Conservation (phyloP, 2,329 filamentous ascomycete genomes). For the Penicillium decumbens region DNA sequence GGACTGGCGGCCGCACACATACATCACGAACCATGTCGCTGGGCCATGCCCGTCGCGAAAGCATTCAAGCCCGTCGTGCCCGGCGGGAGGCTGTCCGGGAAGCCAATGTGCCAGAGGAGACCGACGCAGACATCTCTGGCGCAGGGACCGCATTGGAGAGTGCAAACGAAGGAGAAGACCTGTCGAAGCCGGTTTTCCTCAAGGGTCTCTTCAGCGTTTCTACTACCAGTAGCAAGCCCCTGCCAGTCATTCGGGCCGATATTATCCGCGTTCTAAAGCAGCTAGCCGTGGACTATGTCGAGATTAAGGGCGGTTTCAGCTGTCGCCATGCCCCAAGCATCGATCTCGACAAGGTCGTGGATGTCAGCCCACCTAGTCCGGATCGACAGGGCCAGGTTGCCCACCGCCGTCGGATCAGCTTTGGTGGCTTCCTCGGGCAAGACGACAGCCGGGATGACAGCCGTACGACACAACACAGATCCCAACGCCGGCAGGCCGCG, state of each 20-base stretch:
- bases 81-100: slow-evolving; percentile 68
- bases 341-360: slow-evolving; percentile 69
- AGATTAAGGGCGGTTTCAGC: slow-evolving; percentile 90
- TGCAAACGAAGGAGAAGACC: slow-evolving; percentile 61
- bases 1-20: slow-evolving; percentile 54
- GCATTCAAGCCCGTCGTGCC: slow-evolving; percentile 79
- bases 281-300: slow-evolving; percentile 82
- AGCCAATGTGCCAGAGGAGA: slow-evolving; percentile 83
- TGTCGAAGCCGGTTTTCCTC: slow-evolving; percentile 82
- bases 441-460: slow-evolving; percentile 64
- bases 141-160: slow-evolving; percentile 50
- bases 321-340: slow-evolving; percentile 88
- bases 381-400: slow-evolving; percentile 45
- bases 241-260: slow-evolving; percentile 78
- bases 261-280: slow-evolving; percentile 85
- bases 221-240: slow-evolving; percentile 87
- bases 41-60: slow-evolving; percentile 82
- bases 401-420: slow-evolving; percentile 76
- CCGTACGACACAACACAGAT: slow-evolving; percentile 44
- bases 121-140: slow-evolving; percentile 69
- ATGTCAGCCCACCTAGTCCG: slow-evolving; percentile 57
- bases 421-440: slow-evolving; percentile 64
- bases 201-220: slow-evolving; percentile 97
- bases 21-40: slow-evolving; percentile 78
- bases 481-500: slow-evolving; percentile 42